Conservation (phyloP, 2,329 filamentous ascomycete species). For the Fulvia fulva region DNA sequence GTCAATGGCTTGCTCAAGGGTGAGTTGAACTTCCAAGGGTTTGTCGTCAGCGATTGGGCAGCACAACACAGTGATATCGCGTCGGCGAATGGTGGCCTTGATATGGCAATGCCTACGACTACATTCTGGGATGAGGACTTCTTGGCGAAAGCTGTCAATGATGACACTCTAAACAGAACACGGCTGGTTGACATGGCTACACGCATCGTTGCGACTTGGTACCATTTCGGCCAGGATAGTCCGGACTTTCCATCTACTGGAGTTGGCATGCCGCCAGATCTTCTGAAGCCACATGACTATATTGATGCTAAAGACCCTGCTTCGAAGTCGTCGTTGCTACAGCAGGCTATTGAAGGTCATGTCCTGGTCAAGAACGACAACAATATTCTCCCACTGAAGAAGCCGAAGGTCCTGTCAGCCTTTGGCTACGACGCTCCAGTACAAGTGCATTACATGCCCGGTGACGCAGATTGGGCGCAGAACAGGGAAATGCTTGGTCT, state of each 20-base stretch:
- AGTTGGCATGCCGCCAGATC: conserved; percentile 49
- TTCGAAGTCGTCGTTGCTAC: conserved; percentile 47
- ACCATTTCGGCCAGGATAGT: conserved; percentile 49
- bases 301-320: conserved; percentile 54
- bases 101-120: conserved; percentile 63
- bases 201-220: conserved; percentile 52
- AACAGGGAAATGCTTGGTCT: conserved; percentile 25
- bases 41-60: conserved; percentile 67
- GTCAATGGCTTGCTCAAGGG: conserved; percentile 69
- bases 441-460: conserved; percentile 29
- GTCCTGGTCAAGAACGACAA: conserved; percentile 62
- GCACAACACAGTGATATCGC: conserved; percentile 58
- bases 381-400: conserved; percentile 51
- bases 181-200: conserved; percentile 61
- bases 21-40: conserved; percentile 70
- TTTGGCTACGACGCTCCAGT: conserved; percentile 56
- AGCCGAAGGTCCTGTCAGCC: conserved; percentile 52
- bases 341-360: conserved; percentile 60
- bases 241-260: conserved; percentile 41
- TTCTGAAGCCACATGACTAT: conserved; percentile 49
- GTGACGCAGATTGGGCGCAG: conserved; percentile 20
- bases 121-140: conserved; percentile 34
- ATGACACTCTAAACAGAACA: conserved; percentile 54
- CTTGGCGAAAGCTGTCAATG: conserved; percentile 55
- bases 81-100: conserved; percentile 59